Percentiles rank a stretch among this genome's conserved stretches.
phyloP scores from a whole-genome alignment of 2,329 filamentous ascomycete genomes.

The Alternaria alternata region DNA sequence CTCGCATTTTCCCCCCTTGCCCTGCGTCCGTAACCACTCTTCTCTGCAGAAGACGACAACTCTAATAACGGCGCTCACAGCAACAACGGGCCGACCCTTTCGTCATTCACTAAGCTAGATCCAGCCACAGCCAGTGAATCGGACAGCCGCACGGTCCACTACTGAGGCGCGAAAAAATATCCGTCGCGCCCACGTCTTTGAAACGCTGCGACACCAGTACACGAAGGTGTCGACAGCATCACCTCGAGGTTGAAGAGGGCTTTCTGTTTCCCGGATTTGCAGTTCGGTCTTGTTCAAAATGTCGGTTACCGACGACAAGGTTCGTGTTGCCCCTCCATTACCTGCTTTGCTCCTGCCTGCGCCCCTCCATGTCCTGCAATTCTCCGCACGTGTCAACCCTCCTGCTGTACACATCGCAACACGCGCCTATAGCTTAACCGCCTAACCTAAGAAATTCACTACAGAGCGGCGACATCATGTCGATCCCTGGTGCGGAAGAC shows the following conservation, averaged over 20 bases:
- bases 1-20: conserved; percentile 9
- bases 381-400: conserved; percentile 10
- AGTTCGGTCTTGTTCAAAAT: conserved; percentile 33
- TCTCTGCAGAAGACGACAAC: conserved; percentile 9
- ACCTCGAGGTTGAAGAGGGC: conserved; percentile 22
- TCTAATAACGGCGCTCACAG: conserved; percentile 26
- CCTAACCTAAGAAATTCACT: conserved; percentile 8
- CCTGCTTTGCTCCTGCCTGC: conserved; percentile 17
- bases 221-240: conserved; percentile 30
- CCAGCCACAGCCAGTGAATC: conserved; percentile 33
- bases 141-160: conserved; percentile 25
- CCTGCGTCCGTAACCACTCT: conserved; percentile 11
- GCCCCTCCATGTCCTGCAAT: conserved; percentile 23
- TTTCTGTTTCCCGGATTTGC: conserved; percentile 15
- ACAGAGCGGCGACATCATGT: conserved; percentile 49
- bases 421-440: conserved; percentile 6
- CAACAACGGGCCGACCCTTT: conserved; percentile 46
- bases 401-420: neutral
- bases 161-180: conserved; percentile 30
- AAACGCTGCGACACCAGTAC: conserved; percentile 31
- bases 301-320: conserved; percentile 51
- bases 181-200: conserved; percentile 25
- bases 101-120: conserved; percentile 42
- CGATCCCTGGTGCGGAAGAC: conserved; percentile 71
- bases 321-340: conserved; percentile 46